Percentiles rank a stretch among this genome's conserved stretches.
phyloP scores from a whole-genome alignment of 1,284 basidiomycete genomes.

The Rhodofomes roseus region DNA sequence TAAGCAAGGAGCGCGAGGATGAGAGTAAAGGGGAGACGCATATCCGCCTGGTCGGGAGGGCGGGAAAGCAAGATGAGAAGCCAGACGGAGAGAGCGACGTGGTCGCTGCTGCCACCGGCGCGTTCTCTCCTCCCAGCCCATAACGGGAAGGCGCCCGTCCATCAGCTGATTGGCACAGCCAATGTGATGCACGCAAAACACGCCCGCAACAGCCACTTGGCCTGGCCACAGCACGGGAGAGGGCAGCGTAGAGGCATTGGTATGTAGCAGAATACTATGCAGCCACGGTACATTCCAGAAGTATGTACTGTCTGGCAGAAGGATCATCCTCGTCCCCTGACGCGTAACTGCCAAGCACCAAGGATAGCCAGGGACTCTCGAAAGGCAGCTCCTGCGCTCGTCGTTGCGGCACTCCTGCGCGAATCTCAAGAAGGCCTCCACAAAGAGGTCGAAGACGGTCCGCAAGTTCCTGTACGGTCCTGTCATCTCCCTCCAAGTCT shows the following conservation, averaged over 20 bases:
- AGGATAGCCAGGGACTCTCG: slow-evolving; percentile 9
- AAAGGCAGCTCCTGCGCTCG: neutral
- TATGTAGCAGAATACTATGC: neutral
- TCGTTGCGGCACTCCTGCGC: slow-evolving; percentile 11
- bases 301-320: neutral
- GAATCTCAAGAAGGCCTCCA: slow-evolving; percentile 33
- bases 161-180: neutral
- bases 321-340: neutral
- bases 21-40: slow-evolving; percentile 30
- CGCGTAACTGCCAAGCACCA: slow-evolving; percentile 16
- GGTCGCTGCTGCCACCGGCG: neutral
- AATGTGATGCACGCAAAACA: neutral
- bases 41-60: slow-evolving; percentile 10
- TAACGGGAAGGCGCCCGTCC: neutral
- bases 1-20: slow-evolving; percentile 26
- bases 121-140: neutral
- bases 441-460: slow-evolving; percentile 39
- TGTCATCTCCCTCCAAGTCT: slow-evolving; percentile 39
- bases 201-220: neutral
- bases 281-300: neutral
- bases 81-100: neutral
- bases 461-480: slow-evolving; percentile 32
- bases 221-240: neutral
- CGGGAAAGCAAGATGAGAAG: neutral
- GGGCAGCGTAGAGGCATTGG: neutral